Percentiles rank a stretch among this genome's conserved stretches.
phyloP scores from a whole-genome alignment of 2,329 filamentous ascomycete species.

The Helicocarpus griseus region DNA sequence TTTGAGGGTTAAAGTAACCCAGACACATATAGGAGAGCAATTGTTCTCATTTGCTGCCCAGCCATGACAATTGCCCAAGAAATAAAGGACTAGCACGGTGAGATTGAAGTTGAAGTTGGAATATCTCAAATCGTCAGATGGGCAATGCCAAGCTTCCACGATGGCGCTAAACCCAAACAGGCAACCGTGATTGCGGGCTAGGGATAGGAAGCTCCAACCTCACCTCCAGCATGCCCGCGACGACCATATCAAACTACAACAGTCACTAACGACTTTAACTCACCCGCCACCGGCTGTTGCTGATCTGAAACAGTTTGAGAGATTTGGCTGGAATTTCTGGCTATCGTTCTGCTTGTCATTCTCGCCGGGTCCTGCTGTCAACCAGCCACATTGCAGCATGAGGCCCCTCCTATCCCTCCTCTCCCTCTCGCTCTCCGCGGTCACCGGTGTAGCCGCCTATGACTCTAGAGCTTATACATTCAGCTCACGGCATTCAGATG shows the following conservation, averaged over 20 bases:
- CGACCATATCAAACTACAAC: neutral
- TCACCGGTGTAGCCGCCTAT: slow-evolving; percentile 10
- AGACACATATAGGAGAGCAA: too few species aligned
- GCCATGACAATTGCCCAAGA: too few species aligned
- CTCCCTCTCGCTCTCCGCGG: slow-evolving; percentile 6
- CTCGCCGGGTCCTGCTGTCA: neutral
- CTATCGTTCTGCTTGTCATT: neutral
- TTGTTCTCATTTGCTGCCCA: too few species aligned
- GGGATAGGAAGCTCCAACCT: neutral
- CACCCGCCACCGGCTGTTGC: neutral
- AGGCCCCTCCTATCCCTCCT: slow-evolving; percentile 10
- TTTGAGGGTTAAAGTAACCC: too few species aligned
- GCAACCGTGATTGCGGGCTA: too few species aligned
- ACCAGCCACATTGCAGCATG: slow-evolving; percentile 10
- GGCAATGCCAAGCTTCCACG: neutral
- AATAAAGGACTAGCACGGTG: too few species aligned
- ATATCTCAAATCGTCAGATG: neutral
- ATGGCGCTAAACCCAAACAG: neutral
- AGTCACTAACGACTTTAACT: neutral
- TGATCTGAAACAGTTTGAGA: neutral
- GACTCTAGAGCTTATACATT: slow-evolving; percentile 28
- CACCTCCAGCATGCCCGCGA: neutral
- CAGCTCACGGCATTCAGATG: slow-evolving; percentile 8
- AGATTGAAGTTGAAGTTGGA: neutral
- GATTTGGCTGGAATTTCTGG: neutral